Percentiles rank a stretch among this genome's conserved stretches.
These are phyloP conservation scores for Heterobasidion parviporum DNA, from an alignment of 1,284 basidiomycete species.

Conservation along the genomic window DNA sequence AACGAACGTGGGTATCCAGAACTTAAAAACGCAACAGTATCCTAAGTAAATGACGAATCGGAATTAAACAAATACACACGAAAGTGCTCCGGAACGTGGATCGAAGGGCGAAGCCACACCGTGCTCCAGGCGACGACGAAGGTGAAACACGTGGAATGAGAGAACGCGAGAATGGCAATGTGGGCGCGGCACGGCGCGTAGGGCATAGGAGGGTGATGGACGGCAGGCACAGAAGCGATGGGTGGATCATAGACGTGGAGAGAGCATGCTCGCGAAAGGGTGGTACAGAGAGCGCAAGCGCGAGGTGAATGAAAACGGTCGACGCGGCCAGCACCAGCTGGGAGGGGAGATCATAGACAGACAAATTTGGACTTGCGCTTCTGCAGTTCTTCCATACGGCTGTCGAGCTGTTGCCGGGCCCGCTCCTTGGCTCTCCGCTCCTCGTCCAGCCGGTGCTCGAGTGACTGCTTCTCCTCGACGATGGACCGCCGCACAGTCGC, in stretches of 20 bases:
- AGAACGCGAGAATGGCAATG: too few species aligned
- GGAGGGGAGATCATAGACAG: slow-evolving; percentile 45
- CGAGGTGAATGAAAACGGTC: slow-evolving; percentile 8
- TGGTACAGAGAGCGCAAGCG: slow-evolving; percentile 6
- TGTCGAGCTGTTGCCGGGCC: slow-evolving; percentile 74
- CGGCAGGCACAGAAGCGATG: not conserved
- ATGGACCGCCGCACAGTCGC: slow-evolving; percentile 70
- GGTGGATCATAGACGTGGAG: not conserved
- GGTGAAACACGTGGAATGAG: not conserved
- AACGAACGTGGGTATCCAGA: slow-evolving; percentile 3
- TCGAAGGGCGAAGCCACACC: not conserved
- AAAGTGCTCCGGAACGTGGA: not conserved
- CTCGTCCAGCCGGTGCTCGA: slow-evolving; percentile 74
- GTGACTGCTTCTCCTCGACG: slow-evolving; percentile 77
- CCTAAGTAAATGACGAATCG: not conserved
- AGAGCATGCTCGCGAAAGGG: slow-evolving; percentile 10
- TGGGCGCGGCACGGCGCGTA: not conserved
- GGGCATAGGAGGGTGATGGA: not conserved
- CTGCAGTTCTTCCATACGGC: slow-evolving; percentile 75
- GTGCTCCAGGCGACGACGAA: not conserved
- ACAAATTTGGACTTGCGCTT: slow-evolving; percentile 82
- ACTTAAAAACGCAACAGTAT: slow-evolving; percentile 3
- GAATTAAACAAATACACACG: not conserved
- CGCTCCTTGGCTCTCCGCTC: slow-evolving; percentile 79
- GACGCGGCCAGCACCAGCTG: slow-evolving; percentile 8